Base-by-base conservation (phyloP, 768 basidiomycete species). In the Panaeolus cyanescens region DNA sequence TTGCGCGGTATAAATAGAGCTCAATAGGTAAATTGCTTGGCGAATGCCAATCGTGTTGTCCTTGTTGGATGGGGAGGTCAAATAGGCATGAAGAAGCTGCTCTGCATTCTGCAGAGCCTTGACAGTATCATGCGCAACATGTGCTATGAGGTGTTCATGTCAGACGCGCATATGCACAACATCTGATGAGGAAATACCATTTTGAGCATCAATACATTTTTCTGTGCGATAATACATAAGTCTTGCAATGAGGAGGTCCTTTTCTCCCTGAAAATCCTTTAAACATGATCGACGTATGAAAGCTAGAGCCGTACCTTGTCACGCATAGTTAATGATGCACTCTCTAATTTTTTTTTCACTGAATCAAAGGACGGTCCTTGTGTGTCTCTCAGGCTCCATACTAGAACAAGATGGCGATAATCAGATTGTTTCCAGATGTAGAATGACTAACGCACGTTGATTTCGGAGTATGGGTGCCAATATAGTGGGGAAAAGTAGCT, bases 81-180 rank as follows among this genome's bases (percentile, higher is more conserved):
- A 78, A 59, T 87, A 85, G 12, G 83, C 78, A 80, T 86, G 85
- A 73, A 91, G 91, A 19, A 89, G 71, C 59, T 83, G 78, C 66
- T 92, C 92, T 0, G 94, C 90, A 4, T 84, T 79, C 15, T 80
- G 81, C 36, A 99, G 78, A 1, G 85, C 80, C 19, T 72, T 73
- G 7, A 89, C 73, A 32, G 90, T 85, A 32, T 88, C 89, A 62
- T 82, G 80, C 0, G 79, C n/a, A n/a, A n/a, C n/a, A n/a, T n/a
- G n/a, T n/a, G n/a, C n/a, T n/a, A n/a, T n/a, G n/a, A n/a, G n/a
- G n/a, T n/a, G n/a, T n/a, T n/a, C n/a, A n/a, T n/a, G n/a, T n/a
- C n/a, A n/a, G n/a, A n/a, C n/a, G 81, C 79, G 22, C 79, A 95
- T 60, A 97, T 78, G 71, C 95, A 92, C 79, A 97, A 91, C n/a